These are phyloP conservation scores for Coprinopsis cinerea DNA, from an alignment of 768 basidiomycete genomes.

Conservation along the genomic window DNA sequence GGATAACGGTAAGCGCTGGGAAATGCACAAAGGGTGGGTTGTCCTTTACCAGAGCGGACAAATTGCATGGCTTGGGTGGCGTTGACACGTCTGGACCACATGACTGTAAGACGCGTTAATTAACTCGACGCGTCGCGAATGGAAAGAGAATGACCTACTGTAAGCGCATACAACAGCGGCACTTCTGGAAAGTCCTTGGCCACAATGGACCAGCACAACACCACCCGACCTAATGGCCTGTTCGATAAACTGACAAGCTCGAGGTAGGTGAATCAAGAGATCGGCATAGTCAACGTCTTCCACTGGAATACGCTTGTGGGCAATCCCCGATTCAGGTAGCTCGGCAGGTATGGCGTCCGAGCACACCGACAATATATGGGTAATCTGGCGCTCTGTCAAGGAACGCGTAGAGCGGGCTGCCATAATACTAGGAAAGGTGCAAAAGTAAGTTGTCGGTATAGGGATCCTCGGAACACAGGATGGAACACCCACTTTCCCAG, in stretches of 20 bases:
- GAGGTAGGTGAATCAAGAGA: conserved; percentile 60
- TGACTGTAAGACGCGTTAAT: conserved; percentile 40
- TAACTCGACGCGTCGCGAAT: neutral
- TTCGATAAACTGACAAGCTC: conserved; percentile 62
- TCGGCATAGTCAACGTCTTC: conserved; percentile 69
- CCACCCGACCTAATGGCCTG: conserved; percentile 53
- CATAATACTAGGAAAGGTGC: conserved; percentile 43
- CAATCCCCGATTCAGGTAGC: conserved; percentile 59
- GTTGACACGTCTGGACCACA: conserved; percentile 55
- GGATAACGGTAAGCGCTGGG: conserved; percentile 5
- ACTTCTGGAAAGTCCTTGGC: conserved; percentile 60
- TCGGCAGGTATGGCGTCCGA: conserved; percentile 67
- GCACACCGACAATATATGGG: conserved; percentile 77
- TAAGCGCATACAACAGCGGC: conserved; percentile 74
- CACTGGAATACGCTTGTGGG: conserved; percentile 64
- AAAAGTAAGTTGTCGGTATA: conserved; percentile 18
- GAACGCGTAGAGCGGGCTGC: conserved; percentile 69
- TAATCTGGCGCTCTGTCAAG: conserved; percentile 68
- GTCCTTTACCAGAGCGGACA: conserved; percentile 51
- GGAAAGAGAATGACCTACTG: conserved; percentile 36
- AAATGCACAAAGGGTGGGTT: neutral
- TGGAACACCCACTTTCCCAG: conserved; percentile 63
- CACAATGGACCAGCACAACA: conserved; percentile 60
- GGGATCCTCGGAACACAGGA: conserved; percentile 14
- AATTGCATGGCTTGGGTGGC: conserved; percentile 53